Conservation (phyloP, 2,329 filamentous ascomycete genomes). For the Fusarium irregulare region DNA sequence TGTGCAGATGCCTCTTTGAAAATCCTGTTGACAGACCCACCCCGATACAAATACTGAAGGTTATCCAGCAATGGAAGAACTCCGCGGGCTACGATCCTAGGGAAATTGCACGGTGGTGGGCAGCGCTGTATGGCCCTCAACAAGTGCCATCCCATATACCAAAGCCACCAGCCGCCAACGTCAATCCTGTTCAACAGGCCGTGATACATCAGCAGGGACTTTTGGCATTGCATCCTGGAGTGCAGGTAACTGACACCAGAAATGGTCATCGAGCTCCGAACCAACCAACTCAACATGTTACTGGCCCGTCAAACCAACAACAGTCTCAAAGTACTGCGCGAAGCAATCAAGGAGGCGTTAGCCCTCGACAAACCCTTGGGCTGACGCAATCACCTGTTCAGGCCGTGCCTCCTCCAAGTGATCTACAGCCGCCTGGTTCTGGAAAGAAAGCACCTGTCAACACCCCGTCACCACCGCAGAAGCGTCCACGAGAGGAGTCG, state of each 20-base stretch:
- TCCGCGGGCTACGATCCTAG: constrained; percentile 30
- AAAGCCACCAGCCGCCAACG: neutral
- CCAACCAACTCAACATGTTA: neutral
- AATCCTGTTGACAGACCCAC: constrained; percentile 44
- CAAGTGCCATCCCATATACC: neutral
- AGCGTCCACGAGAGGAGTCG: neutral
- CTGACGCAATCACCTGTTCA: neutral
- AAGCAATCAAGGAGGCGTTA: neutral
- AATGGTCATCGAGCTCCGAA: neutral
- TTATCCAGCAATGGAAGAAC: constrained; percentile 36
- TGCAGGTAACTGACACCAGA: neutral
- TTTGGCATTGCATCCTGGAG: neutral
- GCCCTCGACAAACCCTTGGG: neutral
- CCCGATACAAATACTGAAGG: constrained; percentile 36
- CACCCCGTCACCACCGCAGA: neutral
- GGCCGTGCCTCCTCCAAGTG: neutral
- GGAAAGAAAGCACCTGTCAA: neutral
- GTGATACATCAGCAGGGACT: neutral
- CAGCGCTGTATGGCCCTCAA: neutral
- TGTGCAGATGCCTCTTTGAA: constrained; percentile 45
- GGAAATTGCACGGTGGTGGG: constrained; percentile 40
- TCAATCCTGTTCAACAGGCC: neutral
- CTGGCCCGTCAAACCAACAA: neutral
- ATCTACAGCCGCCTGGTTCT: neutral
- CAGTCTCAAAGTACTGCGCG: neutral